phyloP scores from a whole-genome alignment of 1,284 basidiomycete genomes.

The Schizopora paradoxa region DNA sequence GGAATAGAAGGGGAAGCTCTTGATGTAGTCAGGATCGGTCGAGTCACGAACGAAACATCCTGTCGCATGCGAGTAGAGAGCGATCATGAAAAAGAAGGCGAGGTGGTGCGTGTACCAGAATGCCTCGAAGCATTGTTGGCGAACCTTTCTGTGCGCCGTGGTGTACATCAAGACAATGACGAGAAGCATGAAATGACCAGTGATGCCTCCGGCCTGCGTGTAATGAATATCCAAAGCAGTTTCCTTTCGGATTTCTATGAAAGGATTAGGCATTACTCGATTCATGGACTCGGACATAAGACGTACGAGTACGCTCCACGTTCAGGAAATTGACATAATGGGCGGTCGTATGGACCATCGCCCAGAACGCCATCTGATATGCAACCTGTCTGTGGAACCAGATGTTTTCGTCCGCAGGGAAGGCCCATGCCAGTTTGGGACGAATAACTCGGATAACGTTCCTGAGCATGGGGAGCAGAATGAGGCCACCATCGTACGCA shows the following conservation, averaged over 20 bases:
- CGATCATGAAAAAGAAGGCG: constrained; percentile 88
- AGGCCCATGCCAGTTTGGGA: constrained; percentile 68
- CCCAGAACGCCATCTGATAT: constrained; percentile 84
- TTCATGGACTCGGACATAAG: neutral
- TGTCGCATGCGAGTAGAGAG: constrained; percentile 81
- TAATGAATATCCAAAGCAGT: constrained; percentile 80
- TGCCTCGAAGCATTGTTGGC: constrained; percentile 82
- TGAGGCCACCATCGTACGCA: constrained; percentile 76
- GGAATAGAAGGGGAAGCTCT: constrained; percentile 76
- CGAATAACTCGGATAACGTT: constrained; percentile 78
- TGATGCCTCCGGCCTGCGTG: constrained; percentile 78
- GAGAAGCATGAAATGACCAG: constrained; percentile 86
- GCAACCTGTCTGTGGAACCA: constrained; percentile 92
- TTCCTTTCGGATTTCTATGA: constrained; percentile 71
- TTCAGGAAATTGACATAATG: constrained; percentile 92
- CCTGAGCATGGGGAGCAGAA: constrained; percentile 81
- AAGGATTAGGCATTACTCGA: constrained; percentile 5
- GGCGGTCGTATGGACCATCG: constrained; percentile 81
- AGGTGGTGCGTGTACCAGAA: constrained; percentile 94
- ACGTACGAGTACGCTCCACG: constrained; percentile 71
- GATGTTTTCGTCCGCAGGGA: constrained; percentile 87
- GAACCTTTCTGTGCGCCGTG: constrained; percentile 78
- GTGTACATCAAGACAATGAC: constrained; percentile 85
- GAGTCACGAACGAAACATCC: constrained; percentile 90
- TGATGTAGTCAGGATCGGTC: constrained; percentile 57